phyloP scores from a whole-genome alignment of 257 asterid genomes.

The Nicotiana undulata region DNA sequence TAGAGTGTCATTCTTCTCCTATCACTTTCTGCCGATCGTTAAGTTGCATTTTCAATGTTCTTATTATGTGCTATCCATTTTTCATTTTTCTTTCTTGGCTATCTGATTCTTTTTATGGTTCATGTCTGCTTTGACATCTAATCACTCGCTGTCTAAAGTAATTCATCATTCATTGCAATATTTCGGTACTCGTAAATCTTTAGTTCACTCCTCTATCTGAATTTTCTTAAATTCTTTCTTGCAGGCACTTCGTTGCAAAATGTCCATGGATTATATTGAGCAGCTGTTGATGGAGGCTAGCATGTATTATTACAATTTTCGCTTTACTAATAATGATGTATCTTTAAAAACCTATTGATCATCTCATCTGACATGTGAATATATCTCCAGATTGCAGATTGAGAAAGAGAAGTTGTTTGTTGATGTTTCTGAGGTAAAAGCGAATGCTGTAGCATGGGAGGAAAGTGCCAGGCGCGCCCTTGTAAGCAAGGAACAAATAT shows the following conservation, averaged over 20 bases:
- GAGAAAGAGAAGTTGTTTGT: slow-evolving; percentile 66
- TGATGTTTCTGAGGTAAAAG: slow-evolving; percentile 42
- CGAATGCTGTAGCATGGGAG: slow-evolving; percentile 54
- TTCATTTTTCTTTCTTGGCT: not conserved
- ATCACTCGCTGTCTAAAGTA: not conserved
- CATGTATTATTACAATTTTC: slow-evolving; percentile 41
- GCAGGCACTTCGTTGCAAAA: slow-evolving; percentile 58
- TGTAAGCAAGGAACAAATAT: slow-evolving; percentile 41
- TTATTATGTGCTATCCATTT: not conserved
- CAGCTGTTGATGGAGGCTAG: slow-evolving; percentile 58
- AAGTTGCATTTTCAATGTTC: not conserved
- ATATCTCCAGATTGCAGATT: slow-evolving; percentile 65
- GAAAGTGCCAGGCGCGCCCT: slow-evolving; percentile 57
- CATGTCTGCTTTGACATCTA: not conserved
- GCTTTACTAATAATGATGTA: not conserved
- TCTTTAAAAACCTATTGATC: slow-evolving; percentile 11
- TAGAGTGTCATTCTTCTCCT: slow-evolving; percentile 3
- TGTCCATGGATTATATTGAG: slow-evolving; percentile 56
- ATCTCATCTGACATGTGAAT: slow-evolving; percentile 23
- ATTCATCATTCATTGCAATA: not conserved
- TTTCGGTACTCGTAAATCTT: not conserved
- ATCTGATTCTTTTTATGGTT: not conserved
- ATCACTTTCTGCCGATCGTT: slow-evolving; percentile 1
- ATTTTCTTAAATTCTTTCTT: slow-evolving; percentile 5
- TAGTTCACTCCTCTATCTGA: not conserved